Evolutionary conservation across 495 filamentous ascomycete species (phyloP), one percentile per base, ranked within the genome.

Genomic region (Penicillium macrosclerotiorum): DNA sequence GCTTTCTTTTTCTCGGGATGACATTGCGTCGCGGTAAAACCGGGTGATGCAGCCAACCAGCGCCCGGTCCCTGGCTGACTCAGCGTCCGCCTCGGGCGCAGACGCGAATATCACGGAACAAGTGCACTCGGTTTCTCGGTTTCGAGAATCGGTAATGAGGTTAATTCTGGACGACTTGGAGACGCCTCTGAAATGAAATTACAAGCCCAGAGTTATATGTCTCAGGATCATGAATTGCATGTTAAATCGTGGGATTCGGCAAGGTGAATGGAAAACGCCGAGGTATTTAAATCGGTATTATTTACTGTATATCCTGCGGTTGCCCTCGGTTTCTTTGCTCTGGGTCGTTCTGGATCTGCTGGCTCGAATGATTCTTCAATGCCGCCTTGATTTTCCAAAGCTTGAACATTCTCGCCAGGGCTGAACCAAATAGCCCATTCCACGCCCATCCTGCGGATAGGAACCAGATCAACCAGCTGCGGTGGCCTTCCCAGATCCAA

Each of bases 401-500:
- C 24, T 64, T 62, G 55, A 79, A 79, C 69, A 75, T 76, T 13
- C 59, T 62, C 25, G 68, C 63, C 51, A 81, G 57, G 1, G 65
- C 22, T 52, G 53, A 40, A 42, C 69, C 68, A 43, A 71, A 68
- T 12, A 71, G 29, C 27, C 72, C 73, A 42, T 41, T 58, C 61
- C 73, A 75, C 2, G 67, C 59, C 65, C 64, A 70, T 12, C 68
- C 65, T 16, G 69, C 65, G 13, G 64, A 61, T 20, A 82, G 45
- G 20, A 74, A 67, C 54, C 59, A 69, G 30, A 68, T 58, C 19
- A 75, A n/a, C 62, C 74, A 80, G 62, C 72, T 77, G 20, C 77
- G 64, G 45, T 70, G 57, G 42, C 71, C 66, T 41, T 68, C 77
- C 80, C 81, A 85, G 32, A 82, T 65, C 63, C 67, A 77, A 18